Percentiles rank a stretch among this genome's conserved stretches.
Evolutionary conservation across 495 filamentous ascomycete genomes (phyloP).

Genomic region (Podospora australis): DNA sequence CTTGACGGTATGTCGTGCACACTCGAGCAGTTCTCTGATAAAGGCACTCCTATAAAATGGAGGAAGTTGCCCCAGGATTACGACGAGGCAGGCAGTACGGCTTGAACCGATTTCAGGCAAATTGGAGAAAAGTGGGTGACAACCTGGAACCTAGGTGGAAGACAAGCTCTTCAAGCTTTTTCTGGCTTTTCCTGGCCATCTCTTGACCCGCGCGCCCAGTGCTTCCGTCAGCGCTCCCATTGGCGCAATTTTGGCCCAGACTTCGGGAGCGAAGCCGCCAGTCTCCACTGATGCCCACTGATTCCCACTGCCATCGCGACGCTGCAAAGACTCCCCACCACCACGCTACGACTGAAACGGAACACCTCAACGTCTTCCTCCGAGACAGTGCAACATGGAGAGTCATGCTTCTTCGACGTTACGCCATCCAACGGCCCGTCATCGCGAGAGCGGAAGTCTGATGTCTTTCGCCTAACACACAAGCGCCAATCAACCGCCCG

Average conservation of each 20-base stretch:
- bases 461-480: background rate
- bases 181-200: background rate
- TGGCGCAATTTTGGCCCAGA: slow-evolving; percentile 3
- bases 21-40: no score
- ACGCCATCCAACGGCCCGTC: slow-evolving; percentile 16
- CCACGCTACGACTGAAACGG: slow-evolving; percentile 11
- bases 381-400: slow-evolving; percentile 23
- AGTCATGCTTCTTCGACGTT: slow-evolving; percentile 5
- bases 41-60: no score
- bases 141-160: background rate
- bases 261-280: slow-evolving; percentile 7
- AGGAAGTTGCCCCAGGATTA: no score
- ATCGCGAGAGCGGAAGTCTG: slow-evolving; percentile 9
- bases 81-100: no score
- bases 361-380: slow-evolving; percentile 12
- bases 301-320: background rate
- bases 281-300: background rate
- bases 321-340: no score
- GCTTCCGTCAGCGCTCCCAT: background rate
- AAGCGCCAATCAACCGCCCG: no score
- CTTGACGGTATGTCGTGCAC: no score
- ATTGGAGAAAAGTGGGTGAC: background rate
- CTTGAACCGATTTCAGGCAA: background rate
- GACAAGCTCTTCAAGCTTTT: background rate
- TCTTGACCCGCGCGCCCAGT: background rate